Evolutionary conservation across 2,329 filamentous ascomycete species (phyloP), one percentile per base, ranked within the genome.

Genomic region (Ophiosphaerella narmari): DNA sequence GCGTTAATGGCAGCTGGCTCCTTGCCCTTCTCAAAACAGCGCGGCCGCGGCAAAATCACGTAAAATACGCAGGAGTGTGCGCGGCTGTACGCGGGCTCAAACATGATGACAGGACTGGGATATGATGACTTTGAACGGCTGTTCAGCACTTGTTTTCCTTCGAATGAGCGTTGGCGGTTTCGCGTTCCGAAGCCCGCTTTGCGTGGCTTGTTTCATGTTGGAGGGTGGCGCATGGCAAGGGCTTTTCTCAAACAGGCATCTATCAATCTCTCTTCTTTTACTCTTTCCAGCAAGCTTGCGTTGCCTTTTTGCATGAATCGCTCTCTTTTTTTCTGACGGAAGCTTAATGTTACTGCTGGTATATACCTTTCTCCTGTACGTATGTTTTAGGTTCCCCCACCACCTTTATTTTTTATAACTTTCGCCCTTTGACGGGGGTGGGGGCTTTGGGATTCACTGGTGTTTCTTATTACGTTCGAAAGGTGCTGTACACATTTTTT

Each of bases 361-460:
- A 68, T 70, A 70, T 70, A 70, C 66, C 66, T 57, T 70, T 71
- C 68, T 48, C 41, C 58, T 71, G 67, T 70, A 71, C 56, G 44
- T 68, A 68, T 62, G 40, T 63, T 60, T 57, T 26, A 16, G 14
- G 7, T 8, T 18, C 48, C 14, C 33, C 26, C 9, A 11, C 7
- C 13, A 12, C 33, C 32, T 35, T 21, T 12, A 13, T 26, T 40
- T 36, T 47, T 39, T 11, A 6, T 11, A 3, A 21, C 18, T 21
- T 33, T 31, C 21, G 14, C 26, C 11, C 39, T 42, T 34, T 9
- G 7, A 42, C 14, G 18, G 31, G 1, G 39, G 29, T 43, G 14
- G 40, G 26, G 6, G 26, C 7, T 4, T 11, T 6, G 18, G 40
- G 40, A 43, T 43, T 9, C 16, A 31, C 18, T 43, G 14, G 31